phyloP scores from a whole-genome alignment of 192 early-diverging fungal species.

The Backusella psychrophila region DNA sequence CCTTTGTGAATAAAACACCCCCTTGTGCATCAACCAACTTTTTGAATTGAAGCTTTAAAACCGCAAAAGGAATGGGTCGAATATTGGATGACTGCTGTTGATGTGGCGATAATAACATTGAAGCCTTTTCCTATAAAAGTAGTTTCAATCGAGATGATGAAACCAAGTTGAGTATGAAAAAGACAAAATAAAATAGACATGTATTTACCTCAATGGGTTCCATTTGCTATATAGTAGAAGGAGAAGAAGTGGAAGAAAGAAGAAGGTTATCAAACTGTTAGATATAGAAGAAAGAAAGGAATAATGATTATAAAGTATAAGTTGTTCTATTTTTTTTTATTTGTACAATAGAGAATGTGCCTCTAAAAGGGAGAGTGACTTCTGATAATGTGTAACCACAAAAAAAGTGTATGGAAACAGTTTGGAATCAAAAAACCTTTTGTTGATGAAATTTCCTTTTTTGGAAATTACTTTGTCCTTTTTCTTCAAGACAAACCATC shows the following conservation, averaged over 20 bases:
- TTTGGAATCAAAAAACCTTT: no score
- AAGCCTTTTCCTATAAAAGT: neutral
- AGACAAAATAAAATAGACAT: neutral
- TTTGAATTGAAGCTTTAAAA: constrained; percentile 24
- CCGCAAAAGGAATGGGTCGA: constrained; percentile 25
- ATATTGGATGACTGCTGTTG: neutral
- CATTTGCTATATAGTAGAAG: neutral
- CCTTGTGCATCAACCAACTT: constrained; percentile 18
- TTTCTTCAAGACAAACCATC: no score
- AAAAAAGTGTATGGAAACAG: no score
- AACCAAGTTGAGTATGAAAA: neutral
- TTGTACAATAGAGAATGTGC: neutral
- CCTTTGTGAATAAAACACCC: constrained; percentile 37
- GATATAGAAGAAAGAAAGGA: neutral
- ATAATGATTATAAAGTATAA: neutral
- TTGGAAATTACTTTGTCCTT: no score
- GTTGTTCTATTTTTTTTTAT: neutral
- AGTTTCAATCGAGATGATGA: neutral
- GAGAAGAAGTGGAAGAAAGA: neutral
- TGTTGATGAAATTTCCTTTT: no score
- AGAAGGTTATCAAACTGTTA: neutral
- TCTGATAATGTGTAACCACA: neutral
- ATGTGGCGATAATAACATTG: neutral
- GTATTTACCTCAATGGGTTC: constrained; percentile 1
- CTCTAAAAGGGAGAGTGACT: neutral